phyloP scores from a whole-genome alignment of 2,329 filamentous ascomycete species.

The Aulographum hederae region DNA sequence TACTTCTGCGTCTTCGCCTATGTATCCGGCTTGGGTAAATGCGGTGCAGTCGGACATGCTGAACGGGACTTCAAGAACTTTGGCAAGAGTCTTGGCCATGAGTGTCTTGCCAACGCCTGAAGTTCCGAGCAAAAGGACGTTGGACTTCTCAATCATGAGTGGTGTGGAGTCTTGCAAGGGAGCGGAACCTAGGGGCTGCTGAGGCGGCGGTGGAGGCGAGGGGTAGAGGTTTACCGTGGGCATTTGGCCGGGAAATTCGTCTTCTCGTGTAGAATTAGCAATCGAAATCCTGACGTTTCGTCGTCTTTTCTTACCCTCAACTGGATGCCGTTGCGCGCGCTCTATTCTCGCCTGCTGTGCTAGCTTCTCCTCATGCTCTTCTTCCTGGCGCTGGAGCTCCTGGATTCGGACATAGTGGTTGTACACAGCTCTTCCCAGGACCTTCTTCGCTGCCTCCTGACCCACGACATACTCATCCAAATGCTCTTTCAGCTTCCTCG shows the following conservation, averaged over 20 bases:
- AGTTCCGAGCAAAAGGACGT: constrained; percentile 75
- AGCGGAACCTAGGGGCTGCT: constrained; percentile 14
- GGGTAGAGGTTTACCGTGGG: constrained; percentile 18
- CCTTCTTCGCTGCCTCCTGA: constrained; percentile 86
- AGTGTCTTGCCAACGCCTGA: constrained; percentile 94
- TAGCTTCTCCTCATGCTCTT: constrained; percentile 58
- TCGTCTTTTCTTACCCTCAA: constrained; percentile 46
- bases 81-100: constrained; percentile 80
- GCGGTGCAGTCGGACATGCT: constrained; percentile 92
- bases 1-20: constrained; percentile 92
- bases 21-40: constrained; percentile 92
- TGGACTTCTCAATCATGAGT: constrained; percentile 85
- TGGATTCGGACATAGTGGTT: constrained; percentile 90
- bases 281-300: background rate
- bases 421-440: constrained; percentile 81
- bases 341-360: constrained; percentile 56
- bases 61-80: constrained; percentile 86
- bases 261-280: constrained; percentile 15
- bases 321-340: constrained; percentile 49
- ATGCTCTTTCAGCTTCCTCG: constrained; percentile 60
- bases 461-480: constrained; percentile 94
- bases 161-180: constrained; percentile 32
- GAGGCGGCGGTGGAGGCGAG: constrained; percentile 11
- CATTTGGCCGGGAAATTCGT: constrained; percentile 45
- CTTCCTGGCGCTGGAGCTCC: constrained; percentile 53